These are phyloP conservation scores for Geotrichum klebahnii DNA, from an alignment of 1,139 yeast genomes.

Conservation along the genomic window DNA sequence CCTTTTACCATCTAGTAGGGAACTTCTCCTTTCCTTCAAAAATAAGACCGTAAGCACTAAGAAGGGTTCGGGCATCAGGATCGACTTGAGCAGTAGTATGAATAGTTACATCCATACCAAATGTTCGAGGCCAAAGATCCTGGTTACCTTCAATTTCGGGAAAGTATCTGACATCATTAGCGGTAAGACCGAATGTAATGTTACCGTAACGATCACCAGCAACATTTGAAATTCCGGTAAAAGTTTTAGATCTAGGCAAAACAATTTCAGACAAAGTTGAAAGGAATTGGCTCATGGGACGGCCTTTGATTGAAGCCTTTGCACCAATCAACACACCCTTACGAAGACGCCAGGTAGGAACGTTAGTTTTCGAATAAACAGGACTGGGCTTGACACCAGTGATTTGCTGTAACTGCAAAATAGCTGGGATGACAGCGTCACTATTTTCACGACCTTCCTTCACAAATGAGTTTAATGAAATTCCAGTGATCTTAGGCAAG, in stretches of 20 bases:
- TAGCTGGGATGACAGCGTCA: constrained; percentile 72
- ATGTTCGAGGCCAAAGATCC: constrained; percentile 83
- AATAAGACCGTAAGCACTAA: constrained; percentile 81
- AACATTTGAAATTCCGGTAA: constrained; percentile 66
- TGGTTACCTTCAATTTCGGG: constrained; percentile 92
- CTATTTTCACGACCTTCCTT: constrained; percentile 69
- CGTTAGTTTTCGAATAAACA: constrained; percentile 71
- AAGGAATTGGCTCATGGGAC: constrained; percentile 80
- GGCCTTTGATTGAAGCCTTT: constrained; percentile 70
- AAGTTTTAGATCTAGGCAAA: constrained; percentile 87
- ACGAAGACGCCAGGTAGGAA: constrained; percentile 82
- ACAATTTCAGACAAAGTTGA: constrained; percentile 86
- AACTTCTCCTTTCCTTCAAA: constrained; percentile 53
- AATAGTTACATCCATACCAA: constrained; percentile 80
- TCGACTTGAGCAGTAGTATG: constrained; percentile 90
- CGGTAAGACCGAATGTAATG: constrained; percentile 75
- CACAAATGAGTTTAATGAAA: constrained; percentile 72
- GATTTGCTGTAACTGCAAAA: constrained; percentile 82
- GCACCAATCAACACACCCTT: constrained; percentile 92
- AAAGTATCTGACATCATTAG: constrained; percentile 74
- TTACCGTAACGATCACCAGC: constrained; percentile 86
- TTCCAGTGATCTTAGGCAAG: constrained; percentile 64
- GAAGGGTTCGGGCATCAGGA: constrained; percentile 80
- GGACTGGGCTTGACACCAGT: constrained; percentile 82
- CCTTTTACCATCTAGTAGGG: constrained; percentile 34